These are phyloP conservation scores for Botrytis squamosa DNA, from an alignment of 2,329 filamentous ascomycete genomes.

Conservation along the genomic window DNA sequence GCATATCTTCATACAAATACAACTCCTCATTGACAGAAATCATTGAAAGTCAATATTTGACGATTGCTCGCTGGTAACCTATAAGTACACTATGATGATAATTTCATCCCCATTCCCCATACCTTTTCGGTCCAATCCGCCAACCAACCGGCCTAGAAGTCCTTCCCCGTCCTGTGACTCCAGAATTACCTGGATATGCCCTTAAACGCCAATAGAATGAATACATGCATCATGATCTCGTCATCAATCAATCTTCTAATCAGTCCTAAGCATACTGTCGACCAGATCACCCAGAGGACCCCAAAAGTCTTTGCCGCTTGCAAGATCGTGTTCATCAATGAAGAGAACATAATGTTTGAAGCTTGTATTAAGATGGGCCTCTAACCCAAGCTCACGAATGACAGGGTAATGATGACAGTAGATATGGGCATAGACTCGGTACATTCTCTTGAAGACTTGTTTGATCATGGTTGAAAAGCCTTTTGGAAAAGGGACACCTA, in stretches of 20 bases:
- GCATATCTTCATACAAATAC: background rate
- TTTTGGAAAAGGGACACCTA: constrained; percentile 90
- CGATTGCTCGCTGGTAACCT: constrained; percentile 19
- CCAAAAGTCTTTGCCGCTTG: constrained; percentile 95
- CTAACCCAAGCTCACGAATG: constrained; percentile 88
- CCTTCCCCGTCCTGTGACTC: constrained; percentile 17
- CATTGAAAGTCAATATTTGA: constrained; percentile 11
- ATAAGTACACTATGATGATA: constrained; percentile 17
- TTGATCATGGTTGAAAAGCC: constrained; percentile 84
- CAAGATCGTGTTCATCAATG: constrained; percentile 91
- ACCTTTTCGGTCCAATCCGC: constrained; percentile 1
- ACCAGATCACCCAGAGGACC: constrained; percentile 92
- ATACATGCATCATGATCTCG: constrained; percentile 23
- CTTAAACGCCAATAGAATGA: constrained; percentile 35
- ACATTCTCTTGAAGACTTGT: constrained; percentile 98
- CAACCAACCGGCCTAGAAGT: constrained; percentile 22
- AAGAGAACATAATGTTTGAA: constrained; percentile 99
- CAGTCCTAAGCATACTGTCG: constrained; percentile 95
- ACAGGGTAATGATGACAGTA: constrained; percentile 99
- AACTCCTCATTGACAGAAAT: background rate
- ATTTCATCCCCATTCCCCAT: constrained; percentile 10
- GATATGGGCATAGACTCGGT: constrained; percentile 97
- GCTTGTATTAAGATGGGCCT: constrained; percentile 96
- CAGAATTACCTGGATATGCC: constrained; percentile 17
- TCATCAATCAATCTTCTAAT: constrained; percentile 42